Evolutionary conservation across 345 rosid species (phyloP), one percentile per base, ranked within the genome.

Genomic region (Hypericum androsaemum): DNA sequence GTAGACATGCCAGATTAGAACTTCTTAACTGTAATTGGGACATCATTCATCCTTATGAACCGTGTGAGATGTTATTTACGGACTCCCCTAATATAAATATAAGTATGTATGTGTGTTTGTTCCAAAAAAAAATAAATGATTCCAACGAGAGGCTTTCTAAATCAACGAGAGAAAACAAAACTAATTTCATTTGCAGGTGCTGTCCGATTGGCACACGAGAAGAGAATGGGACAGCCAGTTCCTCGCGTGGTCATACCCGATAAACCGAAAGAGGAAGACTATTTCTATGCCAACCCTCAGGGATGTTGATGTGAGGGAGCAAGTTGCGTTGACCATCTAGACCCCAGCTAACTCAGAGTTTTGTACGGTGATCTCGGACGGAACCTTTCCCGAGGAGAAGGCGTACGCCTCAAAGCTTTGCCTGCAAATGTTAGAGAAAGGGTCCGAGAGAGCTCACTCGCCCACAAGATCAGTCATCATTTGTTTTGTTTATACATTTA

Each of bases 201-300:
- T 5, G 84, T 92, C 36, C 75, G 68, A 72, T 57, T 39, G 59
- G 77, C 88, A 10, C 96, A 83, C 41, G 75, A 84, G 67, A 74
- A 59, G 52, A 80, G 79, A 70, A 73, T 71, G 80, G 98, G 94
- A 42, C 89, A 83, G 64, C 95, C 95, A 7, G 53, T 63, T 8
- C 69, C 1, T 4, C 86, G 96, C 7, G 70, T 74, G 54, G 77
- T 77, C 14, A 77, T 81, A 53, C 61, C 81, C 5, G 94, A 85
- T 73, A 83, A 75, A 69, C 98, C 98, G 0, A 88, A 88, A 72
- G 98, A 92, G 69, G 98, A 92, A 68, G 98, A 88, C 73, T 92
- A 92, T 74, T 92, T 92, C 73, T 88, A 88, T 43, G 87, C 96
- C 22, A 92, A 92, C 59, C 98, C 98, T 66, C 80, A 83, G 44